A percentile compares a stretch with the other conserved stretches of the same genome.
These are phyloP conservation scores for Astrothelium subdiscretum DNA, from an alignment of 495 filamentous ascomycete species.

Conservation along the genomic window DNA sequence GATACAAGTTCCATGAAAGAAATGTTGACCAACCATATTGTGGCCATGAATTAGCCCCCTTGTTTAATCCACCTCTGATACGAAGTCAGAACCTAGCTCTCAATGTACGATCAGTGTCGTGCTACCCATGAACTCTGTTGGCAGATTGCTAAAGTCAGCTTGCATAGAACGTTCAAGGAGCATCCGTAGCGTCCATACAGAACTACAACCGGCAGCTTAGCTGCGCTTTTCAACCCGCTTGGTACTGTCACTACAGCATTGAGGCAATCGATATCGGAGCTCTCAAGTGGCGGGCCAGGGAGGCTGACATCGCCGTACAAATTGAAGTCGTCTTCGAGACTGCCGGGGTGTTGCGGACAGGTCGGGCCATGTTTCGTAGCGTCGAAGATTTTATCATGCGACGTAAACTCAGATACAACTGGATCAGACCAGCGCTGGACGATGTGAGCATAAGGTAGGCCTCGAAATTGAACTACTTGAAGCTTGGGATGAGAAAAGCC, in stretches of 20 bases:
- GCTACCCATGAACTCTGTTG: neutral
- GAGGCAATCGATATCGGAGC: neutral
- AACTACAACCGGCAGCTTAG: neutral
- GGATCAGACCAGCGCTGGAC: neutral
- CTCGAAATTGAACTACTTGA: neutral
- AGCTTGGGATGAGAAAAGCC: neutral
- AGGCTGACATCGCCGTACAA: neutral
- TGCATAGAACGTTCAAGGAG: no score
- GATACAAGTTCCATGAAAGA: neutral
- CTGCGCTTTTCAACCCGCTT: neutral
- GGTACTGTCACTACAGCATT: neutral
- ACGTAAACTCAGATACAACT: neutral
- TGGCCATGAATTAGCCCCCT: constrained; percentile 16
- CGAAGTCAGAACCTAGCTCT: neutral
- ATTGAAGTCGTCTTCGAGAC: neutral
- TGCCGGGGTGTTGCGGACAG: neutral
- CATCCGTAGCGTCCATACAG: neutral
- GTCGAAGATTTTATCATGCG: neutral
- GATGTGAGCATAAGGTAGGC: neutral
- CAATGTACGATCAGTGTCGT: neutral
- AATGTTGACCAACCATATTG: constrained; percentile 5
- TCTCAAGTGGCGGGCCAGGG: neutral
- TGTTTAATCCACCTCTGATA: constrained; percentile 11
- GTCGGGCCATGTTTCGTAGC: neutral
- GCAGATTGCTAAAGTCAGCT: no score